Evolutionary conservation across 495 filamentous ascomycete species (phyloP).

Genomic region (Ramalina intermedia): DNA sequence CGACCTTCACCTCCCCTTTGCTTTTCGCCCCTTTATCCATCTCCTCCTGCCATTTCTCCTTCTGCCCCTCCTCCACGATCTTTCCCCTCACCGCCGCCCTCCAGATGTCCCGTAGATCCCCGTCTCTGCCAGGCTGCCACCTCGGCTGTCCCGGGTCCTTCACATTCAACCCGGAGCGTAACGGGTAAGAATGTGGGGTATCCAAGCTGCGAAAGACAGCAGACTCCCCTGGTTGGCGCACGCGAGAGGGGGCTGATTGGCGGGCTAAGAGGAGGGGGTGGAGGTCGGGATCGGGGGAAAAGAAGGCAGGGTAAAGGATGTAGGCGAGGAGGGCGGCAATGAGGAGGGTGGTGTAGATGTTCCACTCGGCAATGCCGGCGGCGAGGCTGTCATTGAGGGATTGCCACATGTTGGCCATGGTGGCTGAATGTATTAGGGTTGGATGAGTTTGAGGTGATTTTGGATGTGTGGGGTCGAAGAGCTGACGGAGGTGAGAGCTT

Average conservation of each 20-base stretch:
- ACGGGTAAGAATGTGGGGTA: conserved; percentile 70
- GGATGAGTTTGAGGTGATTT: no score
- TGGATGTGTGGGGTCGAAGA: no score
- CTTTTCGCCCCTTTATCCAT: conserved; percentile 43
- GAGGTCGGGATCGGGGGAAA: conserved; percentile 61
- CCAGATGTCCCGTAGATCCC: conserved; percentile 91
- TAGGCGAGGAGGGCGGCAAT: conserved; percentile 42
- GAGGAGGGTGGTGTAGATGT: conserved; percentile 53
- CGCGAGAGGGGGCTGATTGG: conserved; percentile 60
- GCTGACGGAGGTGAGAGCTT: no score
- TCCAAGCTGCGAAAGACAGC: conserved; percentile 67
- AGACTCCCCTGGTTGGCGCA: conserved; percentile 73
- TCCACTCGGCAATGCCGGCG: conserved; percentile 62
- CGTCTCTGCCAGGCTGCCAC: conserved; percentile 69
- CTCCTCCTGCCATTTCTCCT: conserved; percentile 41
- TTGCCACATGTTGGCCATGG: conserved; percentile 9
- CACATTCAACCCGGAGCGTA: conserved; percentile 70
- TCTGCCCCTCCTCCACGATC: conserved; percentile 41
- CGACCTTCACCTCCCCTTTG: conserved; percentile 64
- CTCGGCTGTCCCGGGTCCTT: conserved; percentile 68
- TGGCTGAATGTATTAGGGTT: neutral
- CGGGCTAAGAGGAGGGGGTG: conserved; percentile 83
- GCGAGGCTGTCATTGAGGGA: conserved; percentile 55
- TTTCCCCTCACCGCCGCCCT: conserved; percentile 50
- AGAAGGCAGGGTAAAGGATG: conserved; percentile 48